Conservation (phyloP, 2,329 filamentous ascomycete genomes). For the Penicillium sumatraense region DNA sequence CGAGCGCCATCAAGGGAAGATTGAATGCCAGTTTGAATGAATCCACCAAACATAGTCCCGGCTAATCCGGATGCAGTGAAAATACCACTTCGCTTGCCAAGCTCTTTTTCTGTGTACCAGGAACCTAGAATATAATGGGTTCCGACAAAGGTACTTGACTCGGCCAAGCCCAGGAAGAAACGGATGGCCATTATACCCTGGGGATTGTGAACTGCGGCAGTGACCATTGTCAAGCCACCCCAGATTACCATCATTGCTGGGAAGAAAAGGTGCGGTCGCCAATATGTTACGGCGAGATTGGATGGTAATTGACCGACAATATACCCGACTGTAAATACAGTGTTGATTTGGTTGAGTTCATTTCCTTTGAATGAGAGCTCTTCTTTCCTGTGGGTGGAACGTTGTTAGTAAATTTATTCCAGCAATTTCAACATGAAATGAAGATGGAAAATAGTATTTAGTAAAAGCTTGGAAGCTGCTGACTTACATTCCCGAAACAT, state of each 20-base stretch:
- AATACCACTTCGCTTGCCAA: slow-evolving; percentile 43
- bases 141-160: slow-evolving; percentile 38
- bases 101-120: slow-evolving; percentile 49
- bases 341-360: slow-evolving; percentile 32
- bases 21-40: slow-evolving; percentile 42
- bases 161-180: slow-evolving; percentile 42
- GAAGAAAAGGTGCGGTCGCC: slow-evolving; percentile 33
- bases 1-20: slow-evolving; percentile 30
- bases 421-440: not conserved
- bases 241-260: slow-evolving; percentile 36
- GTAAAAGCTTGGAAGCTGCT: not conserved
- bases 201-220: slow-evolving; percentile 33
- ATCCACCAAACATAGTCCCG: slow-evolving; percentile 43
- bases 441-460: no score
- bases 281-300: slow-evolving; percentile 30
- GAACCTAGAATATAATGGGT: slow-evolving; percentile 46
- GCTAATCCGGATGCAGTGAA: slow-evolving; percentile 41
- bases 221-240: slow-evolving; percentile 39
- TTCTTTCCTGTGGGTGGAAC: slow-evolving; percentile 21
- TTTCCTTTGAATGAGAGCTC: slow-evolving; percentile 38
- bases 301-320: slow-evolving; percentile 31
- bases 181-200: slow-evolving; percentile 41
- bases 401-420: not conserved
- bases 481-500: slow-evolving; percentile 39
- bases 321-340: slow-evolving; percentile 31